Base-by-base conservation (phyloP, 2,329 filamentous ascomycete species). In the Grosmannia serpens region DNA sequence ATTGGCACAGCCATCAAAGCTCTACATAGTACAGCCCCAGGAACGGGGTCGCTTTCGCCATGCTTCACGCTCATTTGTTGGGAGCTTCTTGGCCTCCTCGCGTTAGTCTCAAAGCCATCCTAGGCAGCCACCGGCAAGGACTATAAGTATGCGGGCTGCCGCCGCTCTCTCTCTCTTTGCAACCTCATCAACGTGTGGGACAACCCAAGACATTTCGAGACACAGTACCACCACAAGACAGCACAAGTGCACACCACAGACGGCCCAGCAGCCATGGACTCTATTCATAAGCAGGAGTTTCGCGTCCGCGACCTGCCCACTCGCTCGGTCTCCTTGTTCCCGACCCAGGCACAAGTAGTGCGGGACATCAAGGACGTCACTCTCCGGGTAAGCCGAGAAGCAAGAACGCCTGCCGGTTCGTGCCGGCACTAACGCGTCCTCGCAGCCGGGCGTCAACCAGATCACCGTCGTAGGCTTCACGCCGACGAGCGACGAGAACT, bases 241-340 rank as follows among this genome's bases (percentile, higher is more conserved):
- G 7, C 9, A 20, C 27, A 6, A 27, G 2, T 9, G 17, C 38
- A 26, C 26, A 24, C 10, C 38, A 17, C 20, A 5, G 15, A 17
- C 24, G 22, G n/a, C 2, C 31, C 10, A 26, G 27, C 38, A 52
- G 10, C 54, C 55, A 74, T 77, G 72, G 75, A 77, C 26, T 60
- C 66, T 41, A 56, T 68, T 57, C 68, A 75, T 62, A 72, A 71
- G 60, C 68, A 79, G 59, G 74, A 80, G 60, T 84, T 83, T 67
- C 75, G 75, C 35, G 68, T 87, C 61, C 76, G 78, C 50, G 76
- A 84, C 54, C 71, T 87, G 33, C 65, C 72, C 10, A 86, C 85
- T 38, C 79, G 80, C 55, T 79, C 78, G 0, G 83, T 88, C 20
- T 83, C 79, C 0, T 75, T 88, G 47, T 86, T 85, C 60, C 84